Conservation (phyloP, 352 stramenopile genomes). For the Achlya hypogyna region DNA sequence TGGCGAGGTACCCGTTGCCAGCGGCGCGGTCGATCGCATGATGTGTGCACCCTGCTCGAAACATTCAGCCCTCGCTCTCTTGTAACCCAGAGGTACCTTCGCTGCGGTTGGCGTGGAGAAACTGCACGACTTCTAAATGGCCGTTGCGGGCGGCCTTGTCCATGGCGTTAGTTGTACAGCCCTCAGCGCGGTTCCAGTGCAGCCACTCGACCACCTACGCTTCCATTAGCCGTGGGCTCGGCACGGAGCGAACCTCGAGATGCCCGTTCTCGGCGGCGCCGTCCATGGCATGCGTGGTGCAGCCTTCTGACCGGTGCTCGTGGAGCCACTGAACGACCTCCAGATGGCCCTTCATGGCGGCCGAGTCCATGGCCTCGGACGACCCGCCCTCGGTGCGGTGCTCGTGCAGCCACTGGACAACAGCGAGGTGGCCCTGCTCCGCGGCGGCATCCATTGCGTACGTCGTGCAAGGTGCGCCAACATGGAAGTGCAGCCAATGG, state of each 20-base stretch:
- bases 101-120: conserved; percentile 22
- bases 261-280: conserved; percentile 16
- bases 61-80: conserved; percentile 21
- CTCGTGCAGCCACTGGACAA: conserved; percentile 28
- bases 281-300: conserved; percentile 17
- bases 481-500: conserved; percentile 24
- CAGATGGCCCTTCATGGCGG: conserved; percentile 22
- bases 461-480: conserved; percentile 30
- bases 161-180: conserved; percentile 19
- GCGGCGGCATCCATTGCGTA: conserved; percentile 38
- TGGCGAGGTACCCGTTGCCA: conserved; percentile 21
- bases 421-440: conserved; percentile 29
- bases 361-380: conserved; percentile 18
- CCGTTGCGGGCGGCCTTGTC: conserved; percentile 22
- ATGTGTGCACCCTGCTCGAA: conserved; percentile 22
- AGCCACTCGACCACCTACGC: conserved; percentile 22
- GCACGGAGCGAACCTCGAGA: conserved; percentile 2
- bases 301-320: conserved; percentile 10
- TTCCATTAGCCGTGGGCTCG: neutral
- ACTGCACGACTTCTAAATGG: conserved; percentile 27
- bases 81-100: conserved; percentile 9
- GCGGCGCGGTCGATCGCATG: conserved; percentile 16
- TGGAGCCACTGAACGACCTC: conserved; percentile 23
- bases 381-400: conserved; percentile 1
- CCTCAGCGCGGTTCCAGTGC: conserved; percentile 22